Conservation (phyloP, 2,329 filamentous ascomycete genomes). For the Lecanicillium sp. region DNA sequence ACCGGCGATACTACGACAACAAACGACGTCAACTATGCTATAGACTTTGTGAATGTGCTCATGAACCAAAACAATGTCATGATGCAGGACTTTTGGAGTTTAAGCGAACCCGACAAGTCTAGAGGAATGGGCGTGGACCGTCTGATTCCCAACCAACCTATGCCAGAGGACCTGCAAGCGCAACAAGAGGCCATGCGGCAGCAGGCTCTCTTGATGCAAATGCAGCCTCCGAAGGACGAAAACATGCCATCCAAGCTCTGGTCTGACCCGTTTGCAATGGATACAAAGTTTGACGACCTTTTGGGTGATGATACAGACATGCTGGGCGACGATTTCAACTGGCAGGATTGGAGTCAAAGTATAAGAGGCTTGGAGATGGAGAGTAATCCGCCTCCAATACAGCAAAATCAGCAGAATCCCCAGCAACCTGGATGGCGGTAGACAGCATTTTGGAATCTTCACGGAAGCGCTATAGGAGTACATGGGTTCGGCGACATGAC, state of each 20-base stretch:
- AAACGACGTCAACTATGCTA: conserved; percentile 2
- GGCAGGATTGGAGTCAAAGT: conserved; percentile 39
- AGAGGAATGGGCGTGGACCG: background rate
- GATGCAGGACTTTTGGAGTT: conserved; percentile 7
- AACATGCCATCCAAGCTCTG: conserved; percentile 33
- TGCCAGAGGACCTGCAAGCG: conserved; percentile 3
- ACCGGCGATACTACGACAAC: background rate
- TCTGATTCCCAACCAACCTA: background rate
- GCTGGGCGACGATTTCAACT: conserved; percentile 36
- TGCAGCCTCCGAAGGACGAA: conserved; percentile 22
- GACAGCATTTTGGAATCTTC: too few species aligned
- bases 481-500: too few species aligned
- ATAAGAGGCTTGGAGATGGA: conserved; percentile 30
- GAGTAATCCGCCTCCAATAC: conserved; percentile 11
- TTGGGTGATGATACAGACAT: conserved; percentile 27
- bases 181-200: conserved; percentile 12
- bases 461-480: too few species aligned
- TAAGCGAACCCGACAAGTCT: conserved; percentile 1
- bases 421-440: too few species aligned
- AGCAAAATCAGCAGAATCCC: too few species aligned
- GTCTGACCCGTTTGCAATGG: conserved; percentile 24
- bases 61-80: conserved; percentile 1
- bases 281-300: conserved; percentile 19
- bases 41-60: conserved; percentile 1
- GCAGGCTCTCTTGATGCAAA: conserved; percentile 13